phyloP scores from a whole-genome alignment of 176 grass and related monocot genomes.

The Aegilops speltoides region DNA sequence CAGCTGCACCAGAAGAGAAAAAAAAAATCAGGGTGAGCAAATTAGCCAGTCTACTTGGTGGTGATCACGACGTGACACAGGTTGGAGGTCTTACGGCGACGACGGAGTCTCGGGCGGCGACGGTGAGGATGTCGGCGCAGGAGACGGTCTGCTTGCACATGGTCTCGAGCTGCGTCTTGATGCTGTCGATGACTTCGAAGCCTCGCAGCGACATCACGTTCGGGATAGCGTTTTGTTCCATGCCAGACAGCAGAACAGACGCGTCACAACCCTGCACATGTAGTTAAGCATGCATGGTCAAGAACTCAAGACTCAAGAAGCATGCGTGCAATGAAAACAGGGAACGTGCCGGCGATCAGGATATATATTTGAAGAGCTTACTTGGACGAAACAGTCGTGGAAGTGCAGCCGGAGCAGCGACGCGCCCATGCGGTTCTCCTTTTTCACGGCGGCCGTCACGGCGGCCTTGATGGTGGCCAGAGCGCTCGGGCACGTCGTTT shows the following conservation, averaged over 20 bases:
- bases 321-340: not conserved
- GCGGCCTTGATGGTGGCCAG: constrained; percentile 58
- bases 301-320: not conserved
- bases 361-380: constrained; percentile 4
- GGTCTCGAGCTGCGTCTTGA: constrained; percentile 61
- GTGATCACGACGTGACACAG: not conserved
- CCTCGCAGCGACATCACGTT: constrained; percentile 55
- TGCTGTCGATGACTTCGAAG: constrained; percentile 53
- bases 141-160: constrained; percentile 58
- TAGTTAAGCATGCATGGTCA: not conserved
- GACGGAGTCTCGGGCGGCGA: constrained; percentile 60
- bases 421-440: constrained; percentile 63
- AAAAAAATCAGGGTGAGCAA: not conserved
- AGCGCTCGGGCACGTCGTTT: constrained; percentile 53
- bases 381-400: constrained; percentile 91
- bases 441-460: constrained; percentile 54
- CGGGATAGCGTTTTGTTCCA: constrained; percentile 40
- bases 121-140: constrained; percentile 67
- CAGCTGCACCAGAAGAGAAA: not conserved
- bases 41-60: no score
- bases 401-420: constrained; percentile 80
- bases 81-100: constrained; percentile 38
- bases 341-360: not conserved
- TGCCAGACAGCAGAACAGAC: constrained; percentile 62
- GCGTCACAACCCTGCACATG: constrained; percentile 57